Conservation (phyloP, 371 early-diverging fungal species). For the Coemansia linderi region DNA sequence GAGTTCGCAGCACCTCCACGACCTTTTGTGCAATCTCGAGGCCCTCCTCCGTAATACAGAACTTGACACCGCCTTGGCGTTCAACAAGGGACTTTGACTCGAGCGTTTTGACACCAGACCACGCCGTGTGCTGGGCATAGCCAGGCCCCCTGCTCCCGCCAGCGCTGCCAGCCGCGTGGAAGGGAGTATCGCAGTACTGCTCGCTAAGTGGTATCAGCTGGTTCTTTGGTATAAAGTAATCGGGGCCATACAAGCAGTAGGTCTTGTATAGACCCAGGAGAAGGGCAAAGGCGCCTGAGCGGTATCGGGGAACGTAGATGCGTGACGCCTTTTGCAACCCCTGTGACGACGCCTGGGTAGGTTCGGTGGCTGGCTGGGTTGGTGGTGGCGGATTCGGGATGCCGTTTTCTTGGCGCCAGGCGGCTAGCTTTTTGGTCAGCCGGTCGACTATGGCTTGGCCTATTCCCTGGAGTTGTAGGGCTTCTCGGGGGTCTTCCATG, state of each 20-base stretch:
- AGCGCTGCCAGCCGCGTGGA: conserved; percentile 60
- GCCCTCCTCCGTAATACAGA: conserved; percentile 76
- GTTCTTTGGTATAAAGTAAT: conserved; percentile 47
- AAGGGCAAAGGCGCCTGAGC: conserved; percentile 85
- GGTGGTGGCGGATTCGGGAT: conserved; percentile 56
- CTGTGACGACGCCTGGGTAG: neutral
- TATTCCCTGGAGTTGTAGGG: conserved; percentile 51
- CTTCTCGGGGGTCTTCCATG: conserved; percentile 42
- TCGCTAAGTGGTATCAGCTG: conserved; percentile 59
- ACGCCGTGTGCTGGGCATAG: conserved; percentile 67
- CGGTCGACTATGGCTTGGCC: conserved; percentile 58
- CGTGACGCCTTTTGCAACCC: conserved; percentile 12
- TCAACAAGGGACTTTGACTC: conserved; percentile 69
- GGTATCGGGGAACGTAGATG: conserved; percentile 78
- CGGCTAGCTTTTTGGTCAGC: conserved; percentile 61
- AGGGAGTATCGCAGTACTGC: conserved; percentile 65
- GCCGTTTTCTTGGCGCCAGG: conserved; percentile 61
- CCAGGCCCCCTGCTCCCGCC: conserved; percentile 7
- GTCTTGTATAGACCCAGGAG: conserved; percentile 68
- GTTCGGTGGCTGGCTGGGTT: neutral
- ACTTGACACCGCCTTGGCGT: conserved; percentile 62
- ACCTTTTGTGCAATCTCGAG: conserved; percentile 61
- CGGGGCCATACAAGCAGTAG: conserved; percentile 39
- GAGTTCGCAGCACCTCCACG: conserved; percentile 44
- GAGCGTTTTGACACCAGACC: conserved; percentile 75